Evolutionary conservation across 202 grass and related monocot species (phyloP), one percentile per base, ranked within the genome.

Genomic region (Thinopyrum obtusiflorum): DNA sequence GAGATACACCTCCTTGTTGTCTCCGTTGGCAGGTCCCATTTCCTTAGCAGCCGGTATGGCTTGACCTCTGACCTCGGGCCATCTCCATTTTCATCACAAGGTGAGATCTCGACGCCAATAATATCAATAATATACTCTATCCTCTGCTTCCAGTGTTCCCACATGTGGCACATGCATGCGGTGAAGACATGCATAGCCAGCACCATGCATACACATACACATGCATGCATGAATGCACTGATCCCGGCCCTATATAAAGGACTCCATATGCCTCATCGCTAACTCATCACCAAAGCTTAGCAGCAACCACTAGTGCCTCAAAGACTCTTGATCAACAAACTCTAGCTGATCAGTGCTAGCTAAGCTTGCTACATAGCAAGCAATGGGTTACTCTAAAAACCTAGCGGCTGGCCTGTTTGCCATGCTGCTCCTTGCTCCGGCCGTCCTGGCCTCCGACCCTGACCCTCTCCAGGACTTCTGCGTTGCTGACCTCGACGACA

Each of bases 1-100:
- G 18, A n/a, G 46, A 55, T 46, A 15, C 20, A 55, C 9, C 17
- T 20, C 17, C 4, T 29, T 17, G 5, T 59, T 76, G 28, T 32
- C 18, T 64, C 61, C n/a, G 47, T 76, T 33, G 0, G 73, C 12
- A 76, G 18, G 49, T 76, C 39, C 61, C 4, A 3, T 73, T 25
- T 31, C 15, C 78, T 64, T 66, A 80, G 61, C 78, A 80, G 78
- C 61, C 78, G 20, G 39, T 11, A 49, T 49, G 78, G 78, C 39
- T 49, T 49, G 78, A 66, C 61, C 32, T 5, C 25, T 31, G 39
- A 49, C 26, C 20, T 21, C 6, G 47, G 40, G 21, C 68, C 12
- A 44, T 10, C 17, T 80, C 24, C 39, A 25, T 74, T 28, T 28
- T 7, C 17, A 47, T 12, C 21, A 18, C 0, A 39, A 23, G 55